These are phyloP conservation scores for Novakomyces olei DNA, from an alignment of 805 yeast genomes.

Conservation along the genomic window DNA sequence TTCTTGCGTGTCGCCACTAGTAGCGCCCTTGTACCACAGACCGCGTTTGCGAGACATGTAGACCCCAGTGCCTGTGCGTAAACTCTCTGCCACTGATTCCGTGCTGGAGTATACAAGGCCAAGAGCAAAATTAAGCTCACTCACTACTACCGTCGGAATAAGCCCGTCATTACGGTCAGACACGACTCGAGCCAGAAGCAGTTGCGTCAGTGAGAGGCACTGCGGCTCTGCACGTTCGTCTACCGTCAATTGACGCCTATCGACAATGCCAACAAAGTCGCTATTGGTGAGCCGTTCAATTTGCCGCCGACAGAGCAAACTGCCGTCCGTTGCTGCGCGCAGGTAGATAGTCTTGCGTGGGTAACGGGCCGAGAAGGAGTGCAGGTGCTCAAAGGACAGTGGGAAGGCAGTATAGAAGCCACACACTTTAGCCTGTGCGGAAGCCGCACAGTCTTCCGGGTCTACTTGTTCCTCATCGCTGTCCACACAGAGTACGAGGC, in stretches of 20 bases:
- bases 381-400: no score
- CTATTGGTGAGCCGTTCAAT: background rate
- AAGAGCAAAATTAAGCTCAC: conserved; percentile 42
- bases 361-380: no score
- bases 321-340: background rate
- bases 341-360: background rate
- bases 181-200: conserved; percentile 30
- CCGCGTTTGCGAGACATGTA: conserved; percentile 81
- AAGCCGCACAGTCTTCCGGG: no score
- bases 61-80: conserved; percentile 65
- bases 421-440: no score
- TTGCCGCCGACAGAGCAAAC: background rate
- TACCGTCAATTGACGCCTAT: background rate
- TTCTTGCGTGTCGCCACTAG: conserved; percentile 87
- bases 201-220: conserved; percentile 18
- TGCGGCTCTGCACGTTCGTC: background rate
- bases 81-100: conserved; percentile 63
- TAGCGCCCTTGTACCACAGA: conserved; percentile 86
- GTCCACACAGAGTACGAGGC: no score
- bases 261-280: background rate
- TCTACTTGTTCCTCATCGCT: no score
- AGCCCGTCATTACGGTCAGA: conserved; percentile 79
- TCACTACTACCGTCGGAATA: conserved; percentile 64
- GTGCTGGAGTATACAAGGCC: conserved; percentile 82
- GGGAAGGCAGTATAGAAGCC: no score